Conservation (phyloP, 441 rosid genomes). For the Hura crepitans region DNA sequence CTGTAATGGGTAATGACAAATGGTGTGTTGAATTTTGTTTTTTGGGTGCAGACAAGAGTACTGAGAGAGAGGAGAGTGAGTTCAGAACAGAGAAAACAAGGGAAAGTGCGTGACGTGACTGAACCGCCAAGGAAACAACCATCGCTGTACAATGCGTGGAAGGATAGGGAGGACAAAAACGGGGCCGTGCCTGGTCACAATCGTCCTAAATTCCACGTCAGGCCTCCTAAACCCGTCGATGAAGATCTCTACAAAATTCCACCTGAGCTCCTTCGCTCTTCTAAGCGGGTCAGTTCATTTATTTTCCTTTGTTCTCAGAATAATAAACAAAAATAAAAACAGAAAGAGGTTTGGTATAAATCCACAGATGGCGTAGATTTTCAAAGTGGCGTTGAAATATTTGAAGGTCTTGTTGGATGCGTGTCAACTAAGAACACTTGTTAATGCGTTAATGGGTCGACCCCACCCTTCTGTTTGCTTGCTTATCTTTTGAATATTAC, state of each 20-base stretch:
- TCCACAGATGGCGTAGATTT: background rate
- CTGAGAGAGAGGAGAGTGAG: constrained; percentile 39
- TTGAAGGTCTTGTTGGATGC: background rate
- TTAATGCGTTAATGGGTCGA: constrained; percentile 7
- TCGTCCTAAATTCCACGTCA: constrained; percentile 25
- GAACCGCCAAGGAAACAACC: constrained; percentile 40
- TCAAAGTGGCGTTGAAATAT: background rate
- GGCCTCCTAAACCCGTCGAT: constrained; percentile 61
- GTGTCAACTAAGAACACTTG: background rate
- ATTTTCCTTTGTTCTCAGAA: background rate
- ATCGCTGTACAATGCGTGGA: background rate
- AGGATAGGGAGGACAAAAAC: constrained; percentile 34
- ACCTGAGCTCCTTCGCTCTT: constrained; percentile 59
- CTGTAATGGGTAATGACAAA: background rate
- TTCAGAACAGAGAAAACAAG: constrained; percentile 50
- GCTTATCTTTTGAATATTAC: background rate
- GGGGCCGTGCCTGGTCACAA: constrained; percentile 25
- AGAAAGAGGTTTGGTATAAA: background rate
- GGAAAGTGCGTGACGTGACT: constrained; percentile 57
- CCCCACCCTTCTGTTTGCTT: background rate
- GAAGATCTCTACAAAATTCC: constrained; percentile 90
- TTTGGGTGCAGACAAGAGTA: constrained; percentile 31
- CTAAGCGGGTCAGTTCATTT: constrained; percentile 46
- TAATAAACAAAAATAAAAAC: background rate
- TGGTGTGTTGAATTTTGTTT: background rate